Base-by-base conservation (phyloP, 345 rosid genomes). In the Litchi chinensis region DNA sequence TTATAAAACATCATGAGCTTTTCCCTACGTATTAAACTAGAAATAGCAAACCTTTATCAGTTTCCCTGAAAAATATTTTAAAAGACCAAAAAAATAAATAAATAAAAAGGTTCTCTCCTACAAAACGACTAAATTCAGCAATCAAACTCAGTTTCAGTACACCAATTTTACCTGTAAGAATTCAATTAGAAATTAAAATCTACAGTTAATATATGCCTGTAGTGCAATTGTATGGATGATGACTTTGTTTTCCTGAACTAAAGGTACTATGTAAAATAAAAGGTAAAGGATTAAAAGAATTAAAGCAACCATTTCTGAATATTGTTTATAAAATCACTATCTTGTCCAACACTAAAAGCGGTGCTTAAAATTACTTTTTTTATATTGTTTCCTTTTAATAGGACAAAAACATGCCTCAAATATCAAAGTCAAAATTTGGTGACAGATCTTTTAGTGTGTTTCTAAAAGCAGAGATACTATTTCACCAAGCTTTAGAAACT, bases 381-480 rank as follows among this genome's bases (percentile, higher is more conserved):
- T 52, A 52, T 52, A 52, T 3, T 52, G 57, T 52, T 52, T 52
- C 19, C 57, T 52, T 4, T 52, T 52, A 2, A 52, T 12, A 41
- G 44, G 57, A 52, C 13, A 11, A 52, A 52, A 52, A 52, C 18
- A 28, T 24, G 24, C 65, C 32, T 11, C 19, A 79, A 74, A 39
- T 62, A 50, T 63, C 37, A 46, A 48, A 11, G 44, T 52, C 44
- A 62, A 74, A 41, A 69, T 50, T 50, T 69, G 67, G 10, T 68
- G 22, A 22, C 32, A 46, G 40, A n/a, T 9, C 41, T 71, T 73
- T 70, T 15, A 62, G 73, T 37, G 67, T 13, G 54, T 64, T 4
- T 21, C 48, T 48, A 56, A 77, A 39, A 26, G 16, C 63, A 21
- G 21, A 76, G 6, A 74, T 28, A 15, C 8, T 54, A 67, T 12